Percentiles rank a stretch among this genome's conserved stretches.
phyloP scores from a whole-genome alignment of 1,284 basidiomycete species.

The Pulchroboletus neoregius region DNA sequence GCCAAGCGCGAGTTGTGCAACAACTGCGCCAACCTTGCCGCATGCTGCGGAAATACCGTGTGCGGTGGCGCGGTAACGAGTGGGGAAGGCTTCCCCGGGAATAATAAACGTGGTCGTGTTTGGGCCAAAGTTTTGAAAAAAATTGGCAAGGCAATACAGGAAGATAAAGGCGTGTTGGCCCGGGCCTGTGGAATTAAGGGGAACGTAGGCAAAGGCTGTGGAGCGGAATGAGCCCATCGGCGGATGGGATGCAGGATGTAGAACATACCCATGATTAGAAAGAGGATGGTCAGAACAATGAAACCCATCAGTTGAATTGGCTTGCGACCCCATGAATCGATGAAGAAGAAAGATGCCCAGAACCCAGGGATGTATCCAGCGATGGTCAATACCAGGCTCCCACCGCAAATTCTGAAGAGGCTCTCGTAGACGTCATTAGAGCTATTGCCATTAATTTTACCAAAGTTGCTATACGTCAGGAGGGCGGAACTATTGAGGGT shows the following conservation, averaged over 20 bases:
- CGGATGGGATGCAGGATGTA: not conserved
- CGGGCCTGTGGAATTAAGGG: conserved; percentile 42
- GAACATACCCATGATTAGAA: conserved; percentile 45
- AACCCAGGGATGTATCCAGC: conserved; percentile 54
- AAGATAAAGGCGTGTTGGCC: conserved; percentile 52
- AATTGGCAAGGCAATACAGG: conserved; percentile 58
- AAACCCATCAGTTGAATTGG: conserved; percentile 61
- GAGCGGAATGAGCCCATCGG: not conserved
- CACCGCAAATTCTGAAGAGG: conserved; percentile 33
- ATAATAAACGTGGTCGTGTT: conserved; percentile 73
- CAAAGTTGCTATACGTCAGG: conserved; percentile 32
- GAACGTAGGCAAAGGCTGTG: conserved; percentile 54
- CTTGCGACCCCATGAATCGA: conserved; percentile 51
- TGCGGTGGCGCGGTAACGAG: conserved; percentile 68
- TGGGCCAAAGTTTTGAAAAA: conserved; percentile 60
- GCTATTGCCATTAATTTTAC: conserved; percentile 18
- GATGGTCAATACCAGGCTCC: conserved; percentile 45
- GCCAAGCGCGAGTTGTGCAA: conserved; percentile 41
- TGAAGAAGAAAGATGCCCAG: conserved; percentile 45
- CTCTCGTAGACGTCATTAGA: conserved; percentile 29
- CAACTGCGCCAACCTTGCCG: conserved; percentile 31
- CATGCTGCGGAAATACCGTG: conserved; percentile 50
- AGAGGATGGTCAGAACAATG: conserved; percentile 47
- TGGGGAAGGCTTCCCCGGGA: conserved; percentile 73
- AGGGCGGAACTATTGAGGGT: conserved; percentile 55